Percentiles rank a stretch among this genome's conserved stretches.
phyloP scores from a whole-genome alignment of 1,139 yeast species.

The Candida smagusa region DNA sequence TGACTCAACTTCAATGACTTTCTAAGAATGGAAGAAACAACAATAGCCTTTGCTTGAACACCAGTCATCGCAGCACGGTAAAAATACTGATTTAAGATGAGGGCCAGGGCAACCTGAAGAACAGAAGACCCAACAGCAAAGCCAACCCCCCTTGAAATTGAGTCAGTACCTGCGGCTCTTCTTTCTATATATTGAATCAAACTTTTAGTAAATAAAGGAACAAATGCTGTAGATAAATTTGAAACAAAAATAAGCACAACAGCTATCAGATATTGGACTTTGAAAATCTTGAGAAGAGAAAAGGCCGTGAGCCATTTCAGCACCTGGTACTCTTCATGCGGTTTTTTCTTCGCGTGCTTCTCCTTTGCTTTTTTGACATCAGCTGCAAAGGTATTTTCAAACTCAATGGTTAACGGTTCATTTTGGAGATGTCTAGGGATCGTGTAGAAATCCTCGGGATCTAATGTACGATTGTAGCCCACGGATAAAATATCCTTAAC shows the following conservation, averaged over 20 bases:
- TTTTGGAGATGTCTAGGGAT: constrained; percentile 42
- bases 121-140: constrained; percentile 29
- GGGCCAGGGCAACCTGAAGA: constrained; percentile 16
- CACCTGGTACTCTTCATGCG: constrained; percentile 16
- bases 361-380: constrained; percentile 26
- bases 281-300: constrained; percentile 16
- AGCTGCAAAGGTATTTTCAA: constrained; percentile 29
- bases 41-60: constrained; percentile 29
- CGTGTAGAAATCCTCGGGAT: constrained; percentile 41
- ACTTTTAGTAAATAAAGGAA: constrained; percentile 35
- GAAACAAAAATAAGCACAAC: constrained; percentile 16
- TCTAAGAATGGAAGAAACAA: constrained; percentile 30
- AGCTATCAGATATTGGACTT: constrained; percentile 23
- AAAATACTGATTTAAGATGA: constrained; percentile 55
- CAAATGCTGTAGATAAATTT: constrained; percentile 16
- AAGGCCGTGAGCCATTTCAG: constrained; percentile 14
- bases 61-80: constrained; percentile 51
- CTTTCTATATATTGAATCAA: constrained; percentile 39
- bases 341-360: constrained; percentile 16
- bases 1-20: constrained; percentile 30
- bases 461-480: constrained; percentile 50
- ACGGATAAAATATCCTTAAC: constrained; percentile 41
- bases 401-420: constrained; percentile 35
- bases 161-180: constrained; percentile 20
- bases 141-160: constrained; percentile 14